Evolutionary conservation across 2,329 filamentous ascomycete genomes (phyloP).

Genomic region (Ceratocystis diversiconidia): DNA sequence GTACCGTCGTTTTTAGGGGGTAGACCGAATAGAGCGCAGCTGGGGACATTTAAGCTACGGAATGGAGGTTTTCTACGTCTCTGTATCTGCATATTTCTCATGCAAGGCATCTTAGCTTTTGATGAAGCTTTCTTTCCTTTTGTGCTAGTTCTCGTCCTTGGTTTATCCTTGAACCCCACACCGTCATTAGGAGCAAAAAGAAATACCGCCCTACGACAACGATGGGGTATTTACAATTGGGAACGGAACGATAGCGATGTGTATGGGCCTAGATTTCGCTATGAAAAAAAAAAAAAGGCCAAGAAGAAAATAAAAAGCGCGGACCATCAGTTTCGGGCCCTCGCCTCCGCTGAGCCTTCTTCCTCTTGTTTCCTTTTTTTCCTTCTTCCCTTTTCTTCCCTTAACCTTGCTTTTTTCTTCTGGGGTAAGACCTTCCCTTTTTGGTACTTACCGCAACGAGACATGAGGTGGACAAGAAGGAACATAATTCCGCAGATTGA

Average conservation of each 20-base stretch:
- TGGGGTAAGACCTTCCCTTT: background rate
- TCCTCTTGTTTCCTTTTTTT: background rate
- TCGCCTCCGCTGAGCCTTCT: background rate
- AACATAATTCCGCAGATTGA: background rate
- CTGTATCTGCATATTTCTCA: no score
- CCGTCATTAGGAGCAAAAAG: no score
- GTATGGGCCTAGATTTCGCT: no score
- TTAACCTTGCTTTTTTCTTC: background rate
- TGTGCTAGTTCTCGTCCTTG: no score
- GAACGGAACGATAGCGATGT: no score
- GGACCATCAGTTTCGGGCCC: slow-evolving; percentile 3
- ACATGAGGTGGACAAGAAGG: background rate
- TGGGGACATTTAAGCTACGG: background rate
- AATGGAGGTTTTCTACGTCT: no score
- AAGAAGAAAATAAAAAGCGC: background rate
- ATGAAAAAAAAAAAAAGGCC: background rate
- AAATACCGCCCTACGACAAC: no score
- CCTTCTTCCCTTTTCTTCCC: background rate
- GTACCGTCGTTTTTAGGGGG: background rate
- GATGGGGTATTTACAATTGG: no score
- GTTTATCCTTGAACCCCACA: no score
- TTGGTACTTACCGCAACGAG: background rate
- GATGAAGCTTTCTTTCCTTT: no score
- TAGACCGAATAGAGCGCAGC: background rate
- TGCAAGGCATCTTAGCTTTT: background rate